Evolutionary conservation across 345 rosid species (phyloP).

Genomic region (Gossypium sturtianum): DNA sequence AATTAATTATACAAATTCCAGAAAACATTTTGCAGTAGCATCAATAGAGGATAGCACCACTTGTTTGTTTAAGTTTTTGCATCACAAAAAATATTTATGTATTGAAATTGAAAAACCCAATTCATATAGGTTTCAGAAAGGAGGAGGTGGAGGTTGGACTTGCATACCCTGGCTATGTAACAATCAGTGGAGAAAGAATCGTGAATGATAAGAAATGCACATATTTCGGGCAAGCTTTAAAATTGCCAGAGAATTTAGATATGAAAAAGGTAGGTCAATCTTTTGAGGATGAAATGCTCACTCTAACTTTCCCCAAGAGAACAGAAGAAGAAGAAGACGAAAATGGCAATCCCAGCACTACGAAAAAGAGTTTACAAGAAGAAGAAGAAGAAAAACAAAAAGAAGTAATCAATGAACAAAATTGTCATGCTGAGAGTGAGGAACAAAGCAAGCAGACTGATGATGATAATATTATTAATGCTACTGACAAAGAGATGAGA

Average conservation of each 20-base stretch:
- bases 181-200: constrained; percentile 37
- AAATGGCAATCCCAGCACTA: too few species aligned
- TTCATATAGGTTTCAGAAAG: constrained; percentile 26
- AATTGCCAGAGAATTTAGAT: constrained; percentile 31
- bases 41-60: too few species aligned
- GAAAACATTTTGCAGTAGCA: too few species aligned
- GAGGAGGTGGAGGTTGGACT: constrained; percentile 40
- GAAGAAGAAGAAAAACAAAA: too few species aligned
- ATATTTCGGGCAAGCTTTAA: constrained; percentile 24
- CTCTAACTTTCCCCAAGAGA: constrained; percentile 31
- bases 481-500: constrained; percentile 5
- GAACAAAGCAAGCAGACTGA: not conserved
- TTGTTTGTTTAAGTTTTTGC: too few species aligned
- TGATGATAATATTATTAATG: not conserved
- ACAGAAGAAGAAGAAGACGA: constrained; percentile 14
- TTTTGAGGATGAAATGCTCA: constrained; percentile 29
- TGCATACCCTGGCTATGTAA: constrained; percentile 19
- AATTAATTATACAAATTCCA: too few species aligned
- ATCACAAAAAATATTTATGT: too few species aligned
- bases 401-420: not conserved
- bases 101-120: too few species aligned
- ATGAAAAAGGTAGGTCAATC: constrained; percentile 12
- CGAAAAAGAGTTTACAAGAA: too few species aligned
- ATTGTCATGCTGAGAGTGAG: not conserved
- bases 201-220: constrained; percentile 16